Evolutionary conservation across 1,284 basidiomycete species (phyloP), one percentile per base, ranked within the genome.

Genomic region (Leccinum pachyderme): DNA sequence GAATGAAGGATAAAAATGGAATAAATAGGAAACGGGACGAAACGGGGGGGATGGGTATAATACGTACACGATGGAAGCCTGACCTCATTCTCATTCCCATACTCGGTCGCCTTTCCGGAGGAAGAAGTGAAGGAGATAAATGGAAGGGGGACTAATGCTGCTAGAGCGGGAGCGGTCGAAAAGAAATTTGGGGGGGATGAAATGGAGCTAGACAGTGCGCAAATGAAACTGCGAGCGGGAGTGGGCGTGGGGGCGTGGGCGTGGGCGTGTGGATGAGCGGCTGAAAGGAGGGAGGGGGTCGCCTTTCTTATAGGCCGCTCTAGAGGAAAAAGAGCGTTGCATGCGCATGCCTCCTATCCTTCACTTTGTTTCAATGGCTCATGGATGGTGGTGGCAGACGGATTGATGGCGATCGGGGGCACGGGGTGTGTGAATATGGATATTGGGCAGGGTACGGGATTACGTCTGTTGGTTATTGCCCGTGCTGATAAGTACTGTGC

Each of bases 381-480:
- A 47, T 61, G 32, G 52, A 39, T 35, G 46, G 50, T 47, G 51
- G 35, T 13, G 43, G 27, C 25, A 31, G 24, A 31, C n/a, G 44
- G 53, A 39, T 44, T 52, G 15, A 46, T 47, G 44, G 41, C 49
- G 61, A 70, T 66, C 53, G 63, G 55, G 66, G 56, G 41, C 47
- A 51, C 11, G 60, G 55, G 45, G 63, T 49, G 43, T 48, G 49
- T 24, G 32, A 13, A 24, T 43, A 43, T 39, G 29, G 28, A n/a
- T 27, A 29, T 33, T 28, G 25, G 43, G 25, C 46, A 32, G 46
- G 46, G 46, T 47, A 31, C 47, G 22, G n/a, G 27, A 55, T 67
- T 63, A 69, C 63, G 63, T 65, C 57, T 15, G 39, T 52, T 39
- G 7, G 54, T 24, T 24, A 39, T 47, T 50, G 55, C 29, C 18